Evolutionary conservation across 805 yeast species (phyloP).

Genomic region (Wickerhamomyces strasburgensis): DNA sequence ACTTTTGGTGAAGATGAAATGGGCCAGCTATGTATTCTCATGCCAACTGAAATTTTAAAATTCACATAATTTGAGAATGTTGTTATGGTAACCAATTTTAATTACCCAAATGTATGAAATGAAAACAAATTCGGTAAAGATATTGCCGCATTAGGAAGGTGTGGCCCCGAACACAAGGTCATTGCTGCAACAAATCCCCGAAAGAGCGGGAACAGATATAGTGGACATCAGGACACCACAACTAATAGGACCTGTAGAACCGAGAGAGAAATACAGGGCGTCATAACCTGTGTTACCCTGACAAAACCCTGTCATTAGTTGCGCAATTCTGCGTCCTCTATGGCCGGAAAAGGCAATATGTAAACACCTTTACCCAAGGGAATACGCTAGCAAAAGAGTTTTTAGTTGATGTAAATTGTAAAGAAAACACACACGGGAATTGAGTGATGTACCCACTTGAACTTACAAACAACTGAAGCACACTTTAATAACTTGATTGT

Average conservation of each 20-base stretch:
- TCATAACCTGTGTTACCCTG: neutral
- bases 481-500: too few species aligned
- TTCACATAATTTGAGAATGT: too few species aligned
- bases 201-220: conserved; percentile 7
- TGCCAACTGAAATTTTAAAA: conserved; percentile 11
- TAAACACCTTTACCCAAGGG: neutral
- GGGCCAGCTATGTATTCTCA: conserved; percentile 3
- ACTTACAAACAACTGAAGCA: too few species aligned
- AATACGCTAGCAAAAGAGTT: too few species aligned
- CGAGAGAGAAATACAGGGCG: too few species aligned
- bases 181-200: conserved; percentile 4
- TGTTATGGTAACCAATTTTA: neutral
- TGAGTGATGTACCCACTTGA: too few species aligned
- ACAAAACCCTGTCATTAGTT: neutral
- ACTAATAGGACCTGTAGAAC: too few species aligned
- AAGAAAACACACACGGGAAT: too few species aligned
- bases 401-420: too few species aligned
- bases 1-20: conserved; percentile 2
- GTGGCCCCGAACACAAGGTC: neutral
- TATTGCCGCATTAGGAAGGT: neutral
- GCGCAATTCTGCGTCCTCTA: neutral
- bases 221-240: too few species aligned
- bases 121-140: neutral
- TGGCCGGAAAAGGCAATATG: neutral
- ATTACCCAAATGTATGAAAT: neutral